Conservation (phyloP, 306 rosid species). For the Clitoria ternatea region DNA sequence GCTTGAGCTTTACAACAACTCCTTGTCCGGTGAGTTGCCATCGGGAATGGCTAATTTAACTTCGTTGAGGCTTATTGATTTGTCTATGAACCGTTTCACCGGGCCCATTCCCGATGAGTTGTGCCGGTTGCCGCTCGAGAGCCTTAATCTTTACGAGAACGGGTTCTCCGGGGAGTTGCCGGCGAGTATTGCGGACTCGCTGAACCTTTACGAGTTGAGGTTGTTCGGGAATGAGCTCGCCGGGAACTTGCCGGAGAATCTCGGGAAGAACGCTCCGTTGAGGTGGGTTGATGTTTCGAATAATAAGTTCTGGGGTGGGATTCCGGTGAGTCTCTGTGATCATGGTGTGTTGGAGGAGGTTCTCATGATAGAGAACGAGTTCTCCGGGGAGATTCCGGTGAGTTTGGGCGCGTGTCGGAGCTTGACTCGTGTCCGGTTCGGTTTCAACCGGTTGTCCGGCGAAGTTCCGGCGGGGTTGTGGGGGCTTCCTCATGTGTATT, state of each 20-base stretch:
- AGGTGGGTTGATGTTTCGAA: slow-evolving; percentile 62
- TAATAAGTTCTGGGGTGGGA: slow-evolving; percentile 53
- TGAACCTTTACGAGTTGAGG: slow-evolving; percentile 52
- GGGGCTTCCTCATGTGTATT: slow-evolving; percentile 66
- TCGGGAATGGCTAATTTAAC: slow-evolving; percentile 61
- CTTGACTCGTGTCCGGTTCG: slow-evolving; percentile 59
- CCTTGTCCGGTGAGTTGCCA: slow-evolving; percentile 66
- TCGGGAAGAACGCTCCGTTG: slow-evolving; percentile 62
- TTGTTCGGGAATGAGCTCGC: slow-evolving; percentile 53
- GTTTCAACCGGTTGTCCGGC: slow-evolving; percentile 55
- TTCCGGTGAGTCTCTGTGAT: slow-evolving; percentile 59
- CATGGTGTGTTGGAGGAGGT: slow-evolving; percentile 57
- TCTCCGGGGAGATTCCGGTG: slow-evolving; percentile 62
- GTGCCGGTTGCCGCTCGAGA: slow-evolving; percentile 55
- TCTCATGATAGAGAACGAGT: slow-evolving; percentile 49
- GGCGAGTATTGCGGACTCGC: slow-evolving; percentile 56
- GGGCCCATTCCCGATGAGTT: slow-evolving; percentile 71
- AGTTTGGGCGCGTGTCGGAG: slow-evolving; percentile 55
- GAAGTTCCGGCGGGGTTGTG: slow-evolving; percentile 69
- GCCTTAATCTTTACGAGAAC: slow-evolving; percentile 78
- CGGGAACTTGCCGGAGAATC: slow-evolving; percentile 59
- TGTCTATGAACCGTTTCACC: slow-evolving; percentile 59
- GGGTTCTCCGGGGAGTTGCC: slow-evolving; percentile 60
- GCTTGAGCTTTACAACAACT: slow-evolving; percentile 80
- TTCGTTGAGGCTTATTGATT: slow-evolving; percentile 57